A percentile compares a stretch with the other conserved stretches of the same genome.
Conservation (phyloP, 371 early-diverging fungal genomes). For the Lichtheimia corymbifera region DNA sequence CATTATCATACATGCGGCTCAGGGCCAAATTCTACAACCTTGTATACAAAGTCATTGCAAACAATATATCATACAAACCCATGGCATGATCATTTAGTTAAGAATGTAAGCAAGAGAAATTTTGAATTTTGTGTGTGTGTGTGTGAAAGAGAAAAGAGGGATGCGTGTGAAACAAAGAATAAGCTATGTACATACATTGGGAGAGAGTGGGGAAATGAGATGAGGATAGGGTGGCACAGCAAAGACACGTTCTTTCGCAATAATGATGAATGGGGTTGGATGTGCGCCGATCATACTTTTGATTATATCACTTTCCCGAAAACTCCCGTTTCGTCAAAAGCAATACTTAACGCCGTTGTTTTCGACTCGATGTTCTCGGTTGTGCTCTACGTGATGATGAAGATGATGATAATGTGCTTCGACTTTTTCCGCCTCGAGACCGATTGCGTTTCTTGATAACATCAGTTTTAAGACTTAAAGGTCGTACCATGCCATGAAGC, state of each 20-base stretch:
- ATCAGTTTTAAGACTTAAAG: constrained; percentile 77
- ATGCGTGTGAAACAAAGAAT: not conserved
- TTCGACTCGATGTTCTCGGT: not conserved
- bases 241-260: too few species aligned
- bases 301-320: constrained; percentile 1
- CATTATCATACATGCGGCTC: too few species aligned
- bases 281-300: too few species aligned
- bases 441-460: constrained; percentile 83
- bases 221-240: not conserved
- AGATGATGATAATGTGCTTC: not conserved
- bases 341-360: not conserved
- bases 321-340: constrained; percentile 5
- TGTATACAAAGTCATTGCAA: too few species aligned
- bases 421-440: not conserved
- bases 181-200: constrained; percentile 8
- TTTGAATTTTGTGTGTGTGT: not conserved
- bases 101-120: too few species aligned
- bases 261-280: too few species aligned
- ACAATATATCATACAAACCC: too few species aligned
- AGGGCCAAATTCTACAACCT: too few species aligned
- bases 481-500: constrained; percentile 86
- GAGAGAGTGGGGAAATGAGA: not conserved
- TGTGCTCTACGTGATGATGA: not conserved
- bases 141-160: not conserved
- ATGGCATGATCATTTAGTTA: too few species aligned